Base-by-base conservation (phyloP, 2,329 filamentous ascomycete genomes). In the Myriosclerotinia curreyana region DNA sequence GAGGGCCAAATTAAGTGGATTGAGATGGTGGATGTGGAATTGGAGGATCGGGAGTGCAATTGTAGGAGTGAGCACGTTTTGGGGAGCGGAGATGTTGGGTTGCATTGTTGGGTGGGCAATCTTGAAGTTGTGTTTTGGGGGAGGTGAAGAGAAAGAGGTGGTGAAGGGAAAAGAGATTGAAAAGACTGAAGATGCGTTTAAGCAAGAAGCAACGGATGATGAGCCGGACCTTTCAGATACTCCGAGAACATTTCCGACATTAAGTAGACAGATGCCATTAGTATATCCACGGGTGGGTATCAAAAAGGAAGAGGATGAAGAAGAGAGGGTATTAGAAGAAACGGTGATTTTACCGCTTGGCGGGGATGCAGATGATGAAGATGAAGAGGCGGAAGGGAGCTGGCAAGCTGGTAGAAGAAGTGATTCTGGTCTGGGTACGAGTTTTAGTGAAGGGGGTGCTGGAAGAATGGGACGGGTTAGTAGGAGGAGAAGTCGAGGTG, bases 1-100 rank as follows among this genome's bases (percentile, higher is more conserved):
- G 67, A 86, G 83, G 36, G 93, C 94, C 5, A 83, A 86, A 61
- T 86, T 97, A 68, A 82, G 83, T 14, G 94, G 94, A 0, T 75
- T 97, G 66, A 80, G 89, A 56, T 95, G 90, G 86, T 71, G 93
- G 63, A 96, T 99, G 90, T 95, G 95, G 72, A 87, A 91, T 66
- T 88, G 94, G 77, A 86, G 89, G 15, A 72, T 95, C 44, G 75
- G 86, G 1, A 86, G 86, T 6, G 92, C 92, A 65, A 60, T 89
- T 0, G 72, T 87, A 0, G 89, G 92, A 71, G 90, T 87, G 0
- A 76, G 79, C 0, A 70, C 84, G 0, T 97, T 97, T 76, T 98
- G 93, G 92, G 74, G 79, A 1, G 84, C 86, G 15, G 92, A 94
- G 73, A 81, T 96, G 71, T 68, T 86, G 0, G 88, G 87, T 50